Evolutionary conservation across 2,329 filamentous ascomycete genomes (phyloP).

Genomic region (Conoideocrella luteorostrata): DNA sequence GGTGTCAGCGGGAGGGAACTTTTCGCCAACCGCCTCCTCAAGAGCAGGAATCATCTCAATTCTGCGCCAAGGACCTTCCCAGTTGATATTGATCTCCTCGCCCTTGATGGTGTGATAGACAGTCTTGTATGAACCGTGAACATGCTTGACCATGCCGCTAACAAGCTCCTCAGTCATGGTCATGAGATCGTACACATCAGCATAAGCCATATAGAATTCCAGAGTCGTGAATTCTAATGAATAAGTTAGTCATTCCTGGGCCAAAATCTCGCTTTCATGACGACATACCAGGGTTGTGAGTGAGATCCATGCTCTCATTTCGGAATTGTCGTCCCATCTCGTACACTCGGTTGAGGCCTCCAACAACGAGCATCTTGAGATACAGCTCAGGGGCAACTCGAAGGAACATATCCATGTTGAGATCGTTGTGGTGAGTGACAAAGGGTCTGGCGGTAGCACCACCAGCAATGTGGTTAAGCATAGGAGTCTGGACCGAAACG

Average conservation of each 20-base stretch:
- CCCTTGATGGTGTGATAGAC: conserved; percentile 81
- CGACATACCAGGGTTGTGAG: conserved; percentile 66
- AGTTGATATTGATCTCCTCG: conserved; percentile 87
- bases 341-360: conserved; percentile 89
- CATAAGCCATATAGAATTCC: conserved; percentile 95
- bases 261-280: background rate
- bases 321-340: conserved; percentile 94
- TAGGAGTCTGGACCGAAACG: conserved; percentile 91
- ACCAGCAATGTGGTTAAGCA: conserved; percentile 94
- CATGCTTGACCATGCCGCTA: conserved; percentile 77
- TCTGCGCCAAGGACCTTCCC: conserved; percentile 87
- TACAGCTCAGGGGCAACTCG: conserved; percentile 92
- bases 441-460: conserved; percentile 93
- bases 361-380: conserved; percentile 93
- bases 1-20: conserved; percentile 83
- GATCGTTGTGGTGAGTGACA: conserved; percentile 90
- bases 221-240: conserved; percentile 83
- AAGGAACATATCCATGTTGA: conserved; percentile 91
- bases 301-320: conserved; percentile 68
- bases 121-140: conserved; percentile 81
- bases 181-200: conserved; percentile 78
- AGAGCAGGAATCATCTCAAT: conserved; percentile 87
- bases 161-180: conserved; percentile 89
- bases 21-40: conserved; percentile 84
- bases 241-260: background rate